Percentiles rank a stretch among this genome's conserved stretches.
Evolutionary conservation across 2,329 filamentous ascomycete genomes (phyloP).

Genomic region (Trichoderma guizhouense): DNA sequence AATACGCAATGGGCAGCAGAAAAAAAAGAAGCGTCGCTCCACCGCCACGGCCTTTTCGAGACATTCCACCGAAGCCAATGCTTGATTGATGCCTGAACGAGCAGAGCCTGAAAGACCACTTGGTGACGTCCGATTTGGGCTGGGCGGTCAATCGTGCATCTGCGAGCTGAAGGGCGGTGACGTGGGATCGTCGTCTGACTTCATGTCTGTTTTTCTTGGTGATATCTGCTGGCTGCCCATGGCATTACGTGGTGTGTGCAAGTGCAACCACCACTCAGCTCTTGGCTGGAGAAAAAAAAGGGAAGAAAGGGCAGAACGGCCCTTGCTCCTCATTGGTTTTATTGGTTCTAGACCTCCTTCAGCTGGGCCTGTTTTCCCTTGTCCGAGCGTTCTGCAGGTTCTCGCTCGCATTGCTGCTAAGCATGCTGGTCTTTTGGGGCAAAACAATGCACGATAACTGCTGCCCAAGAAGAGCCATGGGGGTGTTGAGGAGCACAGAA

Average conservation of each 20-base stretch:
- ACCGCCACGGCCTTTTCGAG: neutral
- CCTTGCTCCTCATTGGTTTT: neutral
- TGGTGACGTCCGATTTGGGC: conserved; percentile 4
- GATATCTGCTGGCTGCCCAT: neutral
- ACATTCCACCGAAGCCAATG: conserved; percentile 7
- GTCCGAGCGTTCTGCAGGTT: neutral
- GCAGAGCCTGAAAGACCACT: neutral
- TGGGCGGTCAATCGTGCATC: neutral
- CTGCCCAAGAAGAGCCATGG: neutral
- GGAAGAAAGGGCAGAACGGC: neutral
- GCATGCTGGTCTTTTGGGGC: neutral
- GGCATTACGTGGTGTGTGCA: neutral
- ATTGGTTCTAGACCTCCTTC: neutral
- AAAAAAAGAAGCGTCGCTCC: neutral
- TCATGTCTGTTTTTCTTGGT: neutral
- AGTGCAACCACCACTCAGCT: neutral
- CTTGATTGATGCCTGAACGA: conserved; percentile 10
- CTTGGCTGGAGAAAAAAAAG: neutral
- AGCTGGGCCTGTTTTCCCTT: neutral
- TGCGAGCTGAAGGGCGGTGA: neutral
- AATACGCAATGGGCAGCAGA: neutral
- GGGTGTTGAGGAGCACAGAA: neutral
- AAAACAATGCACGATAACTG: neutral
- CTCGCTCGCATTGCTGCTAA: neutral
- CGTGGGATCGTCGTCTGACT: conserved; percentile 8